Base-by-base conservation (phyloP, 305 asterid species). In the Fraxinus floribunda region DNA sequence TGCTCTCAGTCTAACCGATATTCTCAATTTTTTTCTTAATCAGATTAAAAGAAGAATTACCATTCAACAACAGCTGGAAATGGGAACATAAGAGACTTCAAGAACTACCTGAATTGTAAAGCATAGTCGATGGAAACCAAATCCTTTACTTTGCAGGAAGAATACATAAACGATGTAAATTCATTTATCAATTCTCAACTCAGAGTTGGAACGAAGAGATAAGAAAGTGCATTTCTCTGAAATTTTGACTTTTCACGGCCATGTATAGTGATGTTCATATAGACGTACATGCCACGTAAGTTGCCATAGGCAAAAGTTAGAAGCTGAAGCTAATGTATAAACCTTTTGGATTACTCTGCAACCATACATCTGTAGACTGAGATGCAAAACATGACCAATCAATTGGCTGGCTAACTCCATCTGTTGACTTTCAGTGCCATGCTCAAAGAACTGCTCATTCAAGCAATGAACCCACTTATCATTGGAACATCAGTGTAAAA, bases 331-430 rank as follows among this genome's bases (percentile, higher is more conserved):
- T 34, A 18, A 71, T 78, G 82, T 41, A 77, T 38, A 70, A n/a
- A 95, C 98, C 98, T 95, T 95, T 85, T 95, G 99, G 84, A 94
- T 89, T 73, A 95, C 98, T 91, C 98, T 86, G 94, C 99, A 95
- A 71, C 99, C 98, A 83, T 94, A 95, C 95, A 92, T 94, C 81
- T 95, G 99, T 81, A 95, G 91, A 86, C 94, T 93, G 80, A 95
- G 93, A 80, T 94, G 89, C 89, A 95, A 87, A 87, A 95, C 94
- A 86, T 93, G 95, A 72, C 98, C 95, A 68, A 92, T 86, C 71
- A 92, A 87, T 86, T 91, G 95, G 79, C 78, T 85, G 5, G 97
- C 94, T 71, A 95, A 84, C 87, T 95, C 97, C 78, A 88, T 90
- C 68, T 94, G 85, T 83, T 95, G 98, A 83, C 89, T 83, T 52